Evolutionary conservation across 2,329 filamentous ascomycete genomes (phyloP), one percentile per base, ranked within the genome.

Genomic region (Plectosphaerella cucumerina): DNA sequence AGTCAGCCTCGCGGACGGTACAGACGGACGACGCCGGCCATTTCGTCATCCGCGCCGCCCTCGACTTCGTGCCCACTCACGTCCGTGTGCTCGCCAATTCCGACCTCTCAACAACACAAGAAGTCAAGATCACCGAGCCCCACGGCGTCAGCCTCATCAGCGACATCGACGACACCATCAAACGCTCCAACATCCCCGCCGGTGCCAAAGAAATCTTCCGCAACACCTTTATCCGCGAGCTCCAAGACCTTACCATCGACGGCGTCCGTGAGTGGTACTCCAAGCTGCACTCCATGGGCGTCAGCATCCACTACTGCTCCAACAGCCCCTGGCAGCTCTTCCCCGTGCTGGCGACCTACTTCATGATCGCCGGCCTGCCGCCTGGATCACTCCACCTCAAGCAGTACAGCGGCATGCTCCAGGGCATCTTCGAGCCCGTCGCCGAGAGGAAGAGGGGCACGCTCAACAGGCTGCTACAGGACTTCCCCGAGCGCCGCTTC

Each of bases 261-360:
- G 94, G 94, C 2, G 92, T 97, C 18, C 82, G 77, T 52, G 90
- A 95, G 55, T 97, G 94, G 93, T 99, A 97, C 64, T 83, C 76
- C 34, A 77, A 77, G 18, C 78, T 99, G 70, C 80, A 87, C 37
- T 76, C 84, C 18, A 83, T 93, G 72, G 91, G 92, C 17, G 93
- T 97, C 21, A 83, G 85, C 60, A 80, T 99, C 48, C 95, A 99
- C 65, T 99, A 99, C 67, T 95, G 96, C 57, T 99, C 94, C n/a
- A 99, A 99, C 69, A 96, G 93, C 47, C 94, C 94, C 1, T 99
- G 95, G 95, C 95, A 99, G 66, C 78, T 99, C 6, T 99, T 90
- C 60, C 94, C 94, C 0, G 84, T 97, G 3, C 74, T 99, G 11
- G 87, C 89, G 5, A 90, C 82, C 49, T 99, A 88, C 65, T 96